phyloP scores from a whole-genome alignment of 1,284 basidiomycete species.

The Schizophyllum amplum region DNA sequence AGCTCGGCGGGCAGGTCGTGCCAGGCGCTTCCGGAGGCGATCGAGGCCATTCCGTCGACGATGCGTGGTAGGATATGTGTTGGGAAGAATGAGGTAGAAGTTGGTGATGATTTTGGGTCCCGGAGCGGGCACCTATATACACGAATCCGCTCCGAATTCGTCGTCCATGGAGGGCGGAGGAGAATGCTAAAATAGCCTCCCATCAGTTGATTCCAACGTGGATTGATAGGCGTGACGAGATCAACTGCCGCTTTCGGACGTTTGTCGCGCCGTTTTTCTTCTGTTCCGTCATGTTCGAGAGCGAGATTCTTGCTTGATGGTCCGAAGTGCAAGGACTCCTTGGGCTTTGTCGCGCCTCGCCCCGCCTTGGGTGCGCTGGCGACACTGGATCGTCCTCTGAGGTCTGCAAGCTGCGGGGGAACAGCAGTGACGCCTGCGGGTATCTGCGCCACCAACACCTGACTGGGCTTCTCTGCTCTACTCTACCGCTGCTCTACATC shows the following conservation, averaged over 20 bases:
- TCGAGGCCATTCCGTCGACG: conserved; percentile 21
- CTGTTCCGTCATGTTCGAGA: not conserved
- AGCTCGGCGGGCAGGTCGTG: conserved; percentile 54
- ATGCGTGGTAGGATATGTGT: not conserved
- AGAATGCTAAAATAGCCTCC: not conserved
- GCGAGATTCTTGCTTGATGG: not conserved
- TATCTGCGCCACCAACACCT: too few species aligned
- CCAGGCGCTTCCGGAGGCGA: conserved; percentile 29
- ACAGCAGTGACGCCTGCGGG: too few species aligned
- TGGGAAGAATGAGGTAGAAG: not conserved
- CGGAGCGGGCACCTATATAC: not conserved
- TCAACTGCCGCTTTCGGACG: not conserved
- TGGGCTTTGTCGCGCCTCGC: not conserved
- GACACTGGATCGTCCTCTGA: not conserved
- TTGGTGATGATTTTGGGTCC: not conserved
- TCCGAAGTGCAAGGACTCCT: not conserved
- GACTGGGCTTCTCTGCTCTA: too few species aligned
- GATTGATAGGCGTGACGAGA: not conserved
- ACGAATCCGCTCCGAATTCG: not conserved
- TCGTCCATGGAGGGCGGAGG: not conserved
- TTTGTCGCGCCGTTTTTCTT: not conserved
- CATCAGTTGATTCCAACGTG: not conserved
- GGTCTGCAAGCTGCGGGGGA: too few species aligned
- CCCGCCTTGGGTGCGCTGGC: too few species aligned
- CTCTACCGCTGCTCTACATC: not conserved